These are phyloP conservation scores for Globisporangium spinosum DNA, from an alignment of 352 stramenopile species.

Conservation along the genomic window DNA sequence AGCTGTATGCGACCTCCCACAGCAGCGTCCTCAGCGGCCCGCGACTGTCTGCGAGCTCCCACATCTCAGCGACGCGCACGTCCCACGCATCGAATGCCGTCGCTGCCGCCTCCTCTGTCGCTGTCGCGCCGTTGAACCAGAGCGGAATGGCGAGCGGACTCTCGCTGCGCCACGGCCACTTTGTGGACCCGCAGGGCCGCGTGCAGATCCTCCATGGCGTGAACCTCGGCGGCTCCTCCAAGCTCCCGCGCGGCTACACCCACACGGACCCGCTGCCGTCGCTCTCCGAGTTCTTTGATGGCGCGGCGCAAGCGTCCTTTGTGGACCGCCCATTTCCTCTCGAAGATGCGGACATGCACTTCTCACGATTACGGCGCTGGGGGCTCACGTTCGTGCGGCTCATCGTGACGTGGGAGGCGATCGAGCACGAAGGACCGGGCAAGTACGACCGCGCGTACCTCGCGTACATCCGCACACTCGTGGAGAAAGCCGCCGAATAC, in stretches of 20 bases:
- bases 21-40: constrained; percentile 1
- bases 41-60: constrained; percentile 16
- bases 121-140: constrained; percentile 1
- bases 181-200: constrained; percentile 76
- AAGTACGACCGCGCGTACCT: constrained; percentile 87
- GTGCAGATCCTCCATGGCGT: constrained; percentile 79
- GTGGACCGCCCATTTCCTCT: constrained; percentile 85
- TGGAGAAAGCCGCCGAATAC: constrained; percentile 57
- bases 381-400: constrained; percentile 82
- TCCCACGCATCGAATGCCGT: neutral
- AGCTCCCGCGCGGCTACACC: constrained; percentile 64
- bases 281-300: constrained; percentile 48
- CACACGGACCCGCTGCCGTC: constrained; percentile 38
- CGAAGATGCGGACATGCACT: constrained; percentile 71
- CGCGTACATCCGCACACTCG: constrained; percentile 57
- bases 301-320: constrained; percentile 51
- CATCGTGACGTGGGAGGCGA: constrained; percentile 89
- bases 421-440: constrained; percentile 82
- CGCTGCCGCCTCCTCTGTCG: neutral
- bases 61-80: constrained; percentile 3
- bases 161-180: constrained; percentile 61
- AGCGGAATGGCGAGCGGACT: constrained; percentile 25
- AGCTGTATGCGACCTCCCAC: neutral
- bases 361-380: constrained; percentile 74
- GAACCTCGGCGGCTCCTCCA: constrained; percentile 87